Evolutionary conservation across 352 stramenopile species (phyloP), one percentile per base, ranked within the genome.

Genomic region (Phytophthora fragariae): DNA sequence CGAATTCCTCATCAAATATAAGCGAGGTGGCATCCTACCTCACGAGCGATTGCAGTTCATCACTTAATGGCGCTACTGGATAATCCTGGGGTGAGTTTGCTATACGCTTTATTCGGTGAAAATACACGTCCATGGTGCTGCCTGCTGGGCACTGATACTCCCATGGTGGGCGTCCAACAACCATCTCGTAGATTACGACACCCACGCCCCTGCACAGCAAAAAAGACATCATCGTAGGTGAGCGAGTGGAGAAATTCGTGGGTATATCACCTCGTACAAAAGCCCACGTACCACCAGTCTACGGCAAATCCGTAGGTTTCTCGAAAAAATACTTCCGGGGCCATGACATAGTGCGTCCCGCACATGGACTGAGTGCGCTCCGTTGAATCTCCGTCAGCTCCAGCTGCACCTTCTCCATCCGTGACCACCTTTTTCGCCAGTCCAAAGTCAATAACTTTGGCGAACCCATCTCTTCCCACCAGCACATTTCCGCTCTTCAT

Each of bases 401-500:
- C 0, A 47, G 5, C 17, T 29, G 24, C 24, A 29, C 24, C 3
- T 31, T 31, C 27, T 8, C n/a, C 35, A 66, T 44, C 61, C 11
- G 10, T 29, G 2, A 17, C 31, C 21, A 76, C 49, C 9, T 69
- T 57, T 58, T 79, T 88, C 19, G 89, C 79, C 55, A 96, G 79
- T 29, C 89, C 89, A 73, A 92, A 94, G 75, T 96, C 89, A 49
- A 96, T 91, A 27, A 96, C 75, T 52, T 85, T 86, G 10, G 60
- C 72, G 29, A 80, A 77, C 6, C 89, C 87, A 3, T 68, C 29
- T 5, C 44, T 68, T 19, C 78, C 72, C 10, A 93, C 61, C 17
- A 96, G 59, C 2, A 94, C 67, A 56, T 96, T 96, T 15, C 89
- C 89, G 57, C 84, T 96, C 66, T 96, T 96, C 14, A 96, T 64